phyloP scores from a whole-genome alignment of 768 basidiomycete species.

The Neoboletus subvelutipes region DNA sequence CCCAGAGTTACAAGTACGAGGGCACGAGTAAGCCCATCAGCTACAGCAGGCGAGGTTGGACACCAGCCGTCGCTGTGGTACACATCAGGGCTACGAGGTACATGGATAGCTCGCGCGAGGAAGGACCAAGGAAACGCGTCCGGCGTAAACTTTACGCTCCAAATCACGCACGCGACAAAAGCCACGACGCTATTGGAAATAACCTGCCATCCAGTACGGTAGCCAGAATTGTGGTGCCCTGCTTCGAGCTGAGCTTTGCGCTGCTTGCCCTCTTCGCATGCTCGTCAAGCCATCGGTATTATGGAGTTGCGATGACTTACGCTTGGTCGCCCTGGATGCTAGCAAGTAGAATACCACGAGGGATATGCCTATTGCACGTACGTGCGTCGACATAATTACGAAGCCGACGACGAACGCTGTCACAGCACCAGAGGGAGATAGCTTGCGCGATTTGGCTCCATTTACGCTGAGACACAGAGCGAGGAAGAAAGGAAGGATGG shows the following conservation, averaged over 20 bases:
- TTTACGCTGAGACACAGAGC: slow-evolving; percentile 60
- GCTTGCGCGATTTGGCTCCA: slow-evolving; percentile 70
- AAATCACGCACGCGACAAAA: slow-evolving; percentile 54
- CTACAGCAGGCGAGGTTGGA: slow-evolving; percentile 46
- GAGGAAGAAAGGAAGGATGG: slow-evolving; percentile 43
- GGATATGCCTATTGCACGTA: slow-evolving; percentile 60
- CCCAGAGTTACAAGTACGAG: slow-evolving; percentile 68
- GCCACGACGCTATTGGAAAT: slow-evolving; percentile 76
- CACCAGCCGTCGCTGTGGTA: slow-evolving; percentile 59
- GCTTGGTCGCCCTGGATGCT: slow-evolving; percentile 83
- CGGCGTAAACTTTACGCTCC: slow-evolving; percentile 62
- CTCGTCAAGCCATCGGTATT: not conserved
- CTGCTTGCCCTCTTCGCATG: slow-evolving; percentile 60
- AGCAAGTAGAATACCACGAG: slow-evolving; percentile 78
- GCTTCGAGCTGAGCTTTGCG: slow-evolving; percentile 76
- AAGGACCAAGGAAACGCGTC: slow-evolving; percentile 39
- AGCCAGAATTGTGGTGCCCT: slow-evolving; percentile 70
- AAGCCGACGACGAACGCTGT: slow-evolving; percentile 80
- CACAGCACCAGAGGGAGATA: slow-evolving; percentile 73
- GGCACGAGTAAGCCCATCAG: slow-evolving; percentile 54
- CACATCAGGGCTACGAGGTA: slow-evolving; percentile 14
- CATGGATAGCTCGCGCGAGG: slow-evolving; percentile 9
- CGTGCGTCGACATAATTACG: slow-evolving; percentile 64
- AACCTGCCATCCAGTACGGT: slow-evolving; percentile 79
- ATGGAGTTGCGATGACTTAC: slow-evolving; percentile 36